phyloP scores from a whole-genome alignment of 2,329 filamentous ascomycete species.

The Alternaria viburni region DNA sequence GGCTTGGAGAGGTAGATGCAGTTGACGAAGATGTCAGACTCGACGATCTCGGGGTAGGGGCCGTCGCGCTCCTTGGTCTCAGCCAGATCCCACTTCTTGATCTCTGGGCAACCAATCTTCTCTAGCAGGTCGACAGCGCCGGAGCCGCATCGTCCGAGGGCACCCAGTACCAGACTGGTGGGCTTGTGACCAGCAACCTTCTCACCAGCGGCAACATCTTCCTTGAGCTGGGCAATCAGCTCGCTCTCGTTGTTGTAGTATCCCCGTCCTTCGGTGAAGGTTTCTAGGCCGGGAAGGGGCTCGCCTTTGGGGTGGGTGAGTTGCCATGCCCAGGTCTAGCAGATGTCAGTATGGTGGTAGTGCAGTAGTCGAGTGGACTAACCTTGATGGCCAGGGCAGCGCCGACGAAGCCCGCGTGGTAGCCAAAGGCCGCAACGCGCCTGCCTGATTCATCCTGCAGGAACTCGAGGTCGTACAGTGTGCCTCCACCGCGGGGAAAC shows the following conservation, averaged over 20 bases:
- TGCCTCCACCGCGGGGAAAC: constrained; percentile 77
- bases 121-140: constrained; percentile 83
- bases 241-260: constrained; percentile 76
- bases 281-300: constrained; percentile 69
- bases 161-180: constrained; percentile 80
- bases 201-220: constrained; percentile 69
- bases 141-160: constrained; percentile 78
- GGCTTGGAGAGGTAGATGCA: constrained; percentile 78
- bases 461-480: constrained; percentile 87
- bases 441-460: constrained; percentile 74
- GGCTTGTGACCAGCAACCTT: constrained; percentile 72
- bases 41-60: constrained; percentile 78
- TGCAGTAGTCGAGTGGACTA: not conserved
- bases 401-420: constrained; percentile 55
- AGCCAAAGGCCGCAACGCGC: constrained; percentile 73
- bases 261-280: constrained; percentile 55
- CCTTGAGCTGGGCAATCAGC: constrained; percentile 76
- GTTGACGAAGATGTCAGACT: constrained; percentile 60
- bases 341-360: constrained; percentile 9
- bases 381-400: constrained; percentile 54
- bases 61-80: constrained; percentile 72
- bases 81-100: constrained; percentile 77
- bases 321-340: constrained; percentile 82
- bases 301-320: constrained; percentile 70
- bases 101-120: constrained; percentile 73